These are phyloP conservation scores for Fraxinus floribunda DNA, from an alignment of 305 asterid genomes.

Conservation along the genomic window DNA sequence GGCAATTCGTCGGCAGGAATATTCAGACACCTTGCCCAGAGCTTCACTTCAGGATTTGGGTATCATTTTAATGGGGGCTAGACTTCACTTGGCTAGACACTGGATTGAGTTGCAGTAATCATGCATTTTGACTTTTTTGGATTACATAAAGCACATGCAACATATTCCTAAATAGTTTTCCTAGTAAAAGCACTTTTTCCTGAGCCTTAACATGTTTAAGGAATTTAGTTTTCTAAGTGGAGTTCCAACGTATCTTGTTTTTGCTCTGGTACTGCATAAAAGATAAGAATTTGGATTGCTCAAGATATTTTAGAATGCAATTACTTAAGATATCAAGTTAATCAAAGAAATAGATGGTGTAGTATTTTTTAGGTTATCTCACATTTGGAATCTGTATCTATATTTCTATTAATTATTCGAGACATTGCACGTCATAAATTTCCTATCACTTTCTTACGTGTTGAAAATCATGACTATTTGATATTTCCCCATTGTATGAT, in stretches of 20 bases:
- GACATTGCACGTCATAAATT: not conserved
- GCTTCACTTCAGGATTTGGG: constrained; percentile 79
- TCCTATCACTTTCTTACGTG: not conserved
- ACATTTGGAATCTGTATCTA: not conserved
- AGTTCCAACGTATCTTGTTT: not conserved
- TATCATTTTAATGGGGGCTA: constrained; percentile 63
- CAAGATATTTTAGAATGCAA: not conserved
- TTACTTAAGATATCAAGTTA: not conserved
- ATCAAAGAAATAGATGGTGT: not conserved
- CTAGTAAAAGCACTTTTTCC: not conserved
- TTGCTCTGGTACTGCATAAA: not conserved
- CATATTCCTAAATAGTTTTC: not conserved
- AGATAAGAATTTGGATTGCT: not conserved
- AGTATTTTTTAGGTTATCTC: not conserved
- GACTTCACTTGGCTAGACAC: constrained; percentile 18
- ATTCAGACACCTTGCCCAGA: constrained; percentile 57
- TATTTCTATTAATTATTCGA: not conserved
- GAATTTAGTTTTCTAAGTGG: not conserved
- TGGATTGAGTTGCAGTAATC: not conserved
- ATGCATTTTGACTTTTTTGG: not conserved
- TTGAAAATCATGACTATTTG: constrained; percentile 7
- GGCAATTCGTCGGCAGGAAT: constrained; percentile 62
- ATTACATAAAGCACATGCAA: not conserved
- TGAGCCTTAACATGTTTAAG: not conserved
- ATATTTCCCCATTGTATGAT: not conserved